These are phyloP conservation scores for Fusarium sp. DNA, from an alignment of 2,329 filamentous ascomycete genomes.

Conservation along the genomic window DNA sequence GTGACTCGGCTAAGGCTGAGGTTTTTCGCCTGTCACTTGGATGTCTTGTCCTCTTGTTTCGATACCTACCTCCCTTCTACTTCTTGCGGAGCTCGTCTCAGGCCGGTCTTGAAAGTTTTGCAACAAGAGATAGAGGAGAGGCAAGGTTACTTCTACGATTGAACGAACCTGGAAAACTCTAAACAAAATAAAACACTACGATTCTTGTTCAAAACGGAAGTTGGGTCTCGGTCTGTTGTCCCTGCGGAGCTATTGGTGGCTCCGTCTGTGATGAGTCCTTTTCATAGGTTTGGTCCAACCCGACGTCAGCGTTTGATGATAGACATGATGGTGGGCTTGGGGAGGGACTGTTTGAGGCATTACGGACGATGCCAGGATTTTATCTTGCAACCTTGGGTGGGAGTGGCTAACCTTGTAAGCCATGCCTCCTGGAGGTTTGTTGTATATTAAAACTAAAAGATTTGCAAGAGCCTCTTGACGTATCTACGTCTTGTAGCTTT, in stretches of 20 bases:
- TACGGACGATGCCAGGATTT: slow-evolving; percentile 18
- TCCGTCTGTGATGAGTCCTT: slow-evolving; percentile 10
- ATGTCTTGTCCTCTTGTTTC: slow-evolving; percentile 40
- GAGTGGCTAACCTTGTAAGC: slow-evolving; percentile 14
- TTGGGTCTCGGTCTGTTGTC: slow-evolving; percentile 28
- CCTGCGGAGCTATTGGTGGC: slow-evolving; percentile 23
- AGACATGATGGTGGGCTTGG: slow-evolving; percentile 16
- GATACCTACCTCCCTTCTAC: slow-evolving; percentile 34
- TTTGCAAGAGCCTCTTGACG: slow-evolving; percentile 19
- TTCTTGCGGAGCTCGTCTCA: slow-evolving; percentile 36
- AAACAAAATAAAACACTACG: slow-evolving; percentile 34
- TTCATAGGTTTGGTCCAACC: neutral
- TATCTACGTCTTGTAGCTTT: slow-evolving; percentile 25
- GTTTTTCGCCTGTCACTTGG: slow-evolving; percentile 33
- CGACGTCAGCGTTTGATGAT: slow-evolving; percentile 11
- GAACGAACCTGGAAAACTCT: slow-evolving; percentile 35
- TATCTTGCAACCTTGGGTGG: slow-evolving; percentile 1
- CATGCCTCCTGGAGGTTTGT: slow-evolving; percentile 29
- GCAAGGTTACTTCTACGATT: slow-evolving; percentile 43
- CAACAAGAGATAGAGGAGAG: slow-evolving; percentile 31
- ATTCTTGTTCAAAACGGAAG: slow-evolving; percentile 33
- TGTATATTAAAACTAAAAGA: slow-evolving; percentile 38
- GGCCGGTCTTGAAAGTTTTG: slow-evolving; percentile 46
- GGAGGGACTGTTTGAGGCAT: slow-evolving; percentile 17
- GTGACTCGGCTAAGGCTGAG: slow-evolving; percentile 24